Evolutionary conservation across 306 rosid species (phyloP).

Genomic region (Delonix regia): DNA sequence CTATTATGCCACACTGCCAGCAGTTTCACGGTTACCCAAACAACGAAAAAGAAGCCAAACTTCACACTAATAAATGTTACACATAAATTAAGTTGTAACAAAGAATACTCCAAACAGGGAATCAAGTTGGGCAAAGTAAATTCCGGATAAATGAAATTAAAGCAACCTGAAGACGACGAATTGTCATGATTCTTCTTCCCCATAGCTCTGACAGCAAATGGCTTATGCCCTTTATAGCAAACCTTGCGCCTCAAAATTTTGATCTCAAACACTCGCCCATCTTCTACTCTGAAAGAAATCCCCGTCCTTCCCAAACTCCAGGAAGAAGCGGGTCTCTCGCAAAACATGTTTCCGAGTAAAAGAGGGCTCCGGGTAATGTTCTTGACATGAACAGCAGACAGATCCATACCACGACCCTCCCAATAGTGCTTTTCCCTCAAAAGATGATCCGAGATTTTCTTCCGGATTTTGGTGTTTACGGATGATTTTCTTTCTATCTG

Average conservation of each 20-base stretch:
- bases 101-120: neutral
- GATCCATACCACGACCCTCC: conserved; percentile 66
- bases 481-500: neutral
- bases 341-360: conserved; percentile 49
- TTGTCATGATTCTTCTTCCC: conserved; percentile 73
- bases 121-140: neutral
- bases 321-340: conserved; percentile 54
- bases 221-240: conserved; percentile 39
- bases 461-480: conserved; percentile 13
- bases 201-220: conserved; percentile 53
- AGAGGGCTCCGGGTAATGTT: conserved; percentile 46
- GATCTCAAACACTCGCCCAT: conserved; percentile 50
- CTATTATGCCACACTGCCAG: neutral
- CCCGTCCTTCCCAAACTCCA: conserved; percentile 43
- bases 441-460: neutral
- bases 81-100: neutral
- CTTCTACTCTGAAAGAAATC: conserved; percentile 43
- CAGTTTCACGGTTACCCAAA: neutral
- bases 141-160: conserved; percentile 5
- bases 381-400: conserved; percentile 60
- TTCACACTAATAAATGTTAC: neutral
- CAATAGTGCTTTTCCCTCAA: neutral
- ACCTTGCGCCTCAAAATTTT: conserved; percentile 48
- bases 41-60: neutral
- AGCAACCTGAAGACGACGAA: conserved; percentile 61